These are phyloP conservation scores for Clonostachys byssicola DNA, from an alignment of 2,329 filamentous ascomycete genomes.

Conservation along the genomic window DNA sequence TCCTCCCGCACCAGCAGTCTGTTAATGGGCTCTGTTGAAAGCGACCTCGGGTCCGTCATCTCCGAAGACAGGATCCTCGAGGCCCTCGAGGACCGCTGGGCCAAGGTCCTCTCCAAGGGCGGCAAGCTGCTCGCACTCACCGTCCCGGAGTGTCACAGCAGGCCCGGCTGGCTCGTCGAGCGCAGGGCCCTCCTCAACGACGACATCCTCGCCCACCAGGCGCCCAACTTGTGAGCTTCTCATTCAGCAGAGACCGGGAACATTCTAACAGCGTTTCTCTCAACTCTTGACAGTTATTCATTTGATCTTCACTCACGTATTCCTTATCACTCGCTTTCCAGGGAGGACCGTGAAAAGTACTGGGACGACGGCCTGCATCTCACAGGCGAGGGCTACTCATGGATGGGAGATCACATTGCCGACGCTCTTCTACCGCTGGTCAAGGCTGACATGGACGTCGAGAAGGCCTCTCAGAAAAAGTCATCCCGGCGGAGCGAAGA, in stretches of 20 bases:
- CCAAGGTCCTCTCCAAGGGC: slow-evolving; percentile 39
- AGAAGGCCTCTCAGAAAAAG: not conserved
- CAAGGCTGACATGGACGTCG: not conserved
- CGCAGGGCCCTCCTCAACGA: slow-evolving; percentile 44
- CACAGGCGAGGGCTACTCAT: slow-evolving; percentile 53
- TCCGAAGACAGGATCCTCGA: slow-evolving; percentile 37
- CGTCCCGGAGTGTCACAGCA: slow-evolving; percentile 45
- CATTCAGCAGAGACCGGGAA: not conserved
- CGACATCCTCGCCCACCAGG: slow-evolving; percentile 43
- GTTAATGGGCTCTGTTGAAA: slow-evolving; percentile 8
- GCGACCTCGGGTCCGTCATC: slow-evolving; percentile 43
- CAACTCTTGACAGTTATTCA: slow-evolving; percentile 32
- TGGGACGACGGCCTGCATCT: slow-evolving; percentile 63
- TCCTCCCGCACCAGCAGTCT: not conserved
- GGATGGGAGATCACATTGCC: slow-evolving; percentile 56
- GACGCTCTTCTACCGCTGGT: slow-evolving; percentile 44
- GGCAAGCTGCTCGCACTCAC: slow-evolving; percentile 60
- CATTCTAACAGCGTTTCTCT: not conserved
- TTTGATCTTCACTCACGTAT: slow-evolving; percentile 53
- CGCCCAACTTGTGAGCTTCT: slow-evolving; percentile 45
- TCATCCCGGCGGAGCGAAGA: not conserved
- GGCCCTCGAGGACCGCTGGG: slow-evolving; percentile 44
- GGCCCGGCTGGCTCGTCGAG: slow-evolving; percentile 17
- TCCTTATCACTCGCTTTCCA: slow-evolving; percentile 45
- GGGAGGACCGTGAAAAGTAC: slow-evolving; percentile 38